A percentile compares a stretch with the other conserved stretches of the same genome.
Conservation (phyloP, 495 filamentous ascomycete species). For the Cairneyella variabilis region DNA sequence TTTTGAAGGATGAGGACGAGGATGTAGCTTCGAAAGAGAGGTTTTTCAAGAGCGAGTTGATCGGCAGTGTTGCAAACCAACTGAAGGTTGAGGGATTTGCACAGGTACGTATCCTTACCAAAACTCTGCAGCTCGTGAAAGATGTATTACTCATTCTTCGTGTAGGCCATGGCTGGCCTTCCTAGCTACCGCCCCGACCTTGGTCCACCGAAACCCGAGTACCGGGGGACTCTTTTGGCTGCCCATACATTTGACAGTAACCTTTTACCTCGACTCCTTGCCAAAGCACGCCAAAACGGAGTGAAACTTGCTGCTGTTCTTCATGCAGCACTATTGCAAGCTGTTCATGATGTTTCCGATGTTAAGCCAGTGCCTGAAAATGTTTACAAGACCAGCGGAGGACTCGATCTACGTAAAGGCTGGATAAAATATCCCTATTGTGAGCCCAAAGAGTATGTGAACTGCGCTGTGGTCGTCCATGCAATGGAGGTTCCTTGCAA, state of each 20-base stretch:
- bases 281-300: not conserved
- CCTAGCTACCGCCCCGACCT: slow-evolving; percentile 1
- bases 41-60: too few species aligned
- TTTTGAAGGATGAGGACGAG: slow-evolving; percentile 3
- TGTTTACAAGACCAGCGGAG: slow-evolving; percentile 1
- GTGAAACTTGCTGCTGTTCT: slow-evolving; percentile 5
- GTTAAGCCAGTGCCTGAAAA: not conserved
- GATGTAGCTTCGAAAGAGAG: too few species aligned
- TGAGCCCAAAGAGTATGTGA: slow-evolving; percentile 4
- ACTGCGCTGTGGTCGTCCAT: slow-evolving; percentile 1
- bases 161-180: slow-evolving; percentile 1
- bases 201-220: not conserved
- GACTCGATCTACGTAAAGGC: slow-evolving; percentile 4
- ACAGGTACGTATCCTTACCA: too few species aligned
- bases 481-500: slow-evolving; percentile 2
- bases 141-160: not conserved
- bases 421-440: not conserved
- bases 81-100: not conserved
- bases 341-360: not conserved
- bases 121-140: not conserved
- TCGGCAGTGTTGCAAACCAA: too few species aligned
- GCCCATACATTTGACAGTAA: not conserved
- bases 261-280: slow-evolving; percentile 4
- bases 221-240: slow-evolving; percentile 1
- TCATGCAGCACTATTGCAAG: slow-evolving; percentile 1